Evolutionary conservation across 345 rosid species (phyloP), one percentile per base, ranked within the genome.

Genomic region (Eucalyptus urophylla): DNA sequence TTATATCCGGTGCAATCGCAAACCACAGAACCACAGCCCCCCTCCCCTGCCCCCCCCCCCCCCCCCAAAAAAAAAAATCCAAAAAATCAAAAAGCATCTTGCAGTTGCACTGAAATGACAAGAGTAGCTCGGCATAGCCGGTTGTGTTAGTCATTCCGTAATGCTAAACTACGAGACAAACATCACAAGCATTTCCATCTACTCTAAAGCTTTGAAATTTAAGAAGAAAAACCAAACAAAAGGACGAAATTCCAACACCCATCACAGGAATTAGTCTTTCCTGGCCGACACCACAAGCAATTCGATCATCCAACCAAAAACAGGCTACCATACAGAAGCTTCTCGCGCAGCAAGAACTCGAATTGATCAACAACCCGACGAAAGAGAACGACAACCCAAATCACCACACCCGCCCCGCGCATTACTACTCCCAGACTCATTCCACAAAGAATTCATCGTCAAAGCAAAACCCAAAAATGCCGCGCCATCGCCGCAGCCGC

Each of bases 1-100:
- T 33, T 40, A 76, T 40, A 76, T 40, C 47, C 45, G 1, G 47
- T 40, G 29, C 13, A 76, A 40, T 76, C 4, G 29, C 85, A 29
- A 62, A 53, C 58, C 58, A 53, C 58, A 53, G 25, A 72, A 33
- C 22, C 40, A 22, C 43, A 2, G 1, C 19, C 19, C 76, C 37
- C 9, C 5, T 1, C 31, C 17, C 9, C 37, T 2, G 4, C 33
- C 19, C 5, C 5, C 19, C 3, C 17, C n/a, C n/a, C n/a, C n/a
- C n/a, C n/a, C n/a, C n/a, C n/a, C n/a, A n/a, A n/a, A 15, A 31
- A 67, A 15, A 33, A 33, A 69, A 19, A 7, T 7, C 31, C 3
- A 60, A 72, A 17, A 72, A 31, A 14, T 2, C 4, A 14, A n/a
- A n/a, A 67, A 72, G 44, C 45, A 37, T 37, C 81, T 72, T 37